Percentiles rank a stretch among this genome's conserved stretches.
Conservation (phyloP, 495 filamentous ascomycete genomes). For the Hypoxylon subgilvum region DNA sequence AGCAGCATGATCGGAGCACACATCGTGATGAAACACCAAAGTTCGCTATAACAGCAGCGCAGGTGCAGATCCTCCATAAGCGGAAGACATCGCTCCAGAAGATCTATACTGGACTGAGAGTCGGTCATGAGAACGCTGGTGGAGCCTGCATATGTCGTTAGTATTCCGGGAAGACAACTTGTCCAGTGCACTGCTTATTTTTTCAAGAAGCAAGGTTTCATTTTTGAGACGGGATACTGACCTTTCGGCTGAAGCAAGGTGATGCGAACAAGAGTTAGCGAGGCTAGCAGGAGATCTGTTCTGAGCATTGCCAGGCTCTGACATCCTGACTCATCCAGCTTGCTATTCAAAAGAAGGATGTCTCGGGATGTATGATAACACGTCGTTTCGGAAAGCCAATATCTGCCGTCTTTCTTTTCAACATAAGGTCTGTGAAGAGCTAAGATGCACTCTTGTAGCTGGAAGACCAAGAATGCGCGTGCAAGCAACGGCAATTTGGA, state of each 20-base stretch:
- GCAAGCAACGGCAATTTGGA: conserved; percentile 45
- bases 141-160: conserved; percentile 26
- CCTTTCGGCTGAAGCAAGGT: conserved; percentile 52
- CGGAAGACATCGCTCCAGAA: conserved; percentile 50
- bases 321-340: conserved; percentile 48
- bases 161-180: not conserved
- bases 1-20: conserved; percentile 51
- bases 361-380: conserved; percentile 56
- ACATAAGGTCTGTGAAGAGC: conserved; percentile 54
- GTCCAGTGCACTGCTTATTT: no score
- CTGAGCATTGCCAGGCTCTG: conserved; percentile 50
- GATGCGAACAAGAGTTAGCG: conserved; percentile 52
- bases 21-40: conserved; percentile 54
- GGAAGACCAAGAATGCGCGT: conserved; percentile 50
- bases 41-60: conserved; percentile 53
- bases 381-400: conserved; percentile 54
- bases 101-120: conserved; percentile 50
- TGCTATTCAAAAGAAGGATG: conserved; percentile 51
- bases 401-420: conserved; percentile 48
- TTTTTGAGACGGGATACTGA: not conserved
- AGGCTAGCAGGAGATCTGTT: conserved; percentile 48
- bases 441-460: conserved; percentile 53
- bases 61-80: conserved; percentile 56
- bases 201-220: no score
- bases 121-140: conserved; percentile 54